Evolutionary conservation across 768 basidiomycete species (phyloP).

Genomic region (Boletus subparvulus): DNA sequence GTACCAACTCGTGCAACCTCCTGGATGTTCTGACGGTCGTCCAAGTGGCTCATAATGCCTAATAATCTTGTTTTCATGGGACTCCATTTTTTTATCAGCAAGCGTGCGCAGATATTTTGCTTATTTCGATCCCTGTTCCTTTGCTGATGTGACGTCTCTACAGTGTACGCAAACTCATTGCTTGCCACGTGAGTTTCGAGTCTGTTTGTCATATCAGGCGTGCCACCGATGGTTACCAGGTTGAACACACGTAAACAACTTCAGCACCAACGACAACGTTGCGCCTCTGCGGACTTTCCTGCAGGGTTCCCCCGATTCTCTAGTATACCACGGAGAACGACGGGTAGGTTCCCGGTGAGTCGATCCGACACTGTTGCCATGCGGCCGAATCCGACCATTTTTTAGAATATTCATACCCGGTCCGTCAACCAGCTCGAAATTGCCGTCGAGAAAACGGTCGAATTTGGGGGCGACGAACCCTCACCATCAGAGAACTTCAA

Average conservation of each 20-base stretch:
- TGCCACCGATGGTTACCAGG: slow-evolving; percentile 16
- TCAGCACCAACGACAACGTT: slow-evolving; percentile 29
- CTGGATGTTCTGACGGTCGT: neutral
- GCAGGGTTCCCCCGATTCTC: slow-evolving; percentile 24
- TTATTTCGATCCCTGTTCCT: neutral
- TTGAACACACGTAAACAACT: slow-evolving; percentile 39
- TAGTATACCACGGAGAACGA: slow-evolving; percentile 16
- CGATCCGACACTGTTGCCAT: neutral
- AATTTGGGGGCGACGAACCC: slow-evolving; percentile 22
- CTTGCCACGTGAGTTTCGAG: slow-evolving; percentile 39
- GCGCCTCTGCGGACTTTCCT: slow-evolving; percentile 30
- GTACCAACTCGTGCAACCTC: slow-evolving; percentile 7
- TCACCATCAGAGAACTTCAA: neutral
- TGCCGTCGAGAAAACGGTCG: slow-evolving; percentile 30
- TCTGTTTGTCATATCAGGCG: neutral
- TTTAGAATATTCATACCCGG: neutral
- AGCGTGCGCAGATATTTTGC: slow-evolving; percentile 34
- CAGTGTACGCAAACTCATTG: slow-evolving; percentile 53
- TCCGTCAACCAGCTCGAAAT: slow-evolving; percentile 25
- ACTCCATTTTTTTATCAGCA: slow-evolving; percentile 53
- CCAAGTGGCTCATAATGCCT: slow-evolving; percentile 47
- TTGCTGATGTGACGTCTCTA: neutral
- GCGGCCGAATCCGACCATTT: neutral
- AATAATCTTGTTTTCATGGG: slow-evolving; percentile 52
- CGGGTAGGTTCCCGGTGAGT: slow-evolving; percentile 13